These are phyloP conservation scores for Candida jianshihensis DNA, from an alignment of 805 yeast species.

Conservation along the genomic window DNA sequence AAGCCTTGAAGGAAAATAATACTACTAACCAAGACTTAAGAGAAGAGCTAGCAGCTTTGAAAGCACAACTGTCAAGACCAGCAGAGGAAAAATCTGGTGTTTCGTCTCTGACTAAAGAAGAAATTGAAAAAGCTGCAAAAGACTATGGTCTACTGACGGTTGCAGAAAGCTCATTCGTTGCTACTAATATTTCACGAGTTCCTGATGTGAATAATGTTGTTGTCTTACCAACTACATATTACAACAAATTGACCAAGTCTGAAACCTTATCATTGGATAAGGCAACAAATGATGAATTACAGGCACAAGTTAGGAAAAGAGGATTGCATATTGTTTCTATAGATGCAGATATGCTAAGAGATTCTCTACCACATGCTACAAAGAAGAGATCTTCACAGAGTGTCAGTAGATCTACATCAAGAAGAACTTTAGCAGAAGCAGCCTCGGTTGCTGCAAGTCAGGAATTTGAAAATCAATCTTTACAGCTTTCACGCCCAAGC, in stretches of 20 bases:
- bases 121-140: slow-evolving; percentile 35
- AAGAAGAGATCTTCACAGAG: too few relatives aligned
- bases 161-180: slow-evolving; percentile 52
- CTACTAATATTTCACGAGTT: slow-evolving; percentile 50
- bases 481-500: neutral
- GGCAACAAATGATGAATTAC: slow-evolving; percentile 37
- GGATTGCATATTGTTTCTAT: slow-evolving; percentile 31
- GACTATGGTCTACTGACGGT: slow-evolving; percentile 44
- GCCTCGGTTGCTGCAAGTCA: slow-evolving; percentile 23
- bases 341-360: slow-evolving; percentile 16
- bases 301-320: slow-evolving; percentile 39
- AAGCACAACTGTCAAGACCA: too few relatives aligned
- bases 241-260: slow-evolving; percentile 45
- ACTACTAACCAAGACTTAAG: too few relatives aligned
- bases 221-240: slow-evolving; percentile 58
- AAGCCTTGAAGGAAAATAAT: too few relatives aligned
- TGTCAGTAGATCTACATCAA: slow-evolving; percentile 16
- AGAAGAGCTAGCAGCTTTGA: too few relatives aligned
- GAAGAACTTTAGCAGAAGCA: slow-evolving; percentile 22
- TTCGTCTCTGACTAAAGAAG: slow-evolving; percentile 14
- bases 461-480: slow-evolving; percentile 23
- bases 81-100: neutral
- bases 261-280: slow-evolving; percentile 38
- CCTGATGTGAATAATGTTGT: slow-evolving; percentile 54
- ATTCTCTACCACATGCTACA: slow-evolving; percentile 8